phyloP scores from a whole-genome alignment of 2,329 filamentous ascomycete genomes.

The Cytospora piceicola region DNA sequence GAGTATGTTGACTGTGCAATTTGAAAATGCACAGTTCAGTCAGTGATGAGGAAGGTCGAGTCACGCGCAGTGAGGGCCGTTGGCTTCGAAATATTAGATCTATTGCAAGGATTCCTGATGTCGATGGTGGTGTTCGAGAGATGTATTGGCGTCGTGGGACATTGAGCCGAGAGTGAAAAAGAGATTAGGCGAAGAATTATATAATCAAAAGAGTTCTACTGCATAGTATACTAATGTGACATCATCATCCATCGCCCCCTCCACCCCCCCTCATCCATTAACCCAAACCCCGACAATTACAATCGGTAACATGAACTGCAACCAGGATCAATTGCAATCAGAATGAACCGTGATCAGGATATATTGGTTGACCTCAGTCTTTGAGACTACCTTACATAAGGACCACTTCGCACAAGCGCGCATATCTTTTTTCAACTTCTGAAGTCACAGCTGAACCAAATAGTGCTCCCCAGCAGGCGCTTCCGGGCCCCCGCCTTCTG shows the following conservation, averaged over 20 bases:
- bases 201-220: not conserved
- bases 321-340: too few relatives aligned
- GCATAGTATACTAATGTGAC: not conserved
- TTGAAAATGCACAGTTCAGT: slow-evolving; percentile 54
- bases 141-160: not conserved
- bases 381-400: too few relatives aligned
- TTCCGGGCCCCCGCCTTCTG: too few relatives aligned
- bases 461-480: too few relatives aligned
- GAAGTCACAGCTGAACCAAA: too few relatives aligned
- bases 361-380: too few relatives aligned
- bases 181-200: not conserved
- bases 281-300: too few relatives aligned
- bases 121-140: slow-evolving; percentile 20
- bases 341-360: too few relatives aligned
- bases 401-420: too few relatives aligned
- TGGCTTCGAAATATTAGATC: slow-evolving; percentile 12
- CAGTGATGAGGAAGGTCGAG: not conserved
- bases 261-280: too few relatives aligned
- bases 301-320: too few relatives aligned
- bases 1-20: slow-evolving; percentile 53
- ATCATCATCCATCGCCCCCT: not conserved
- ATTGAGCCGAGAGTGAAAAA: not conserved
- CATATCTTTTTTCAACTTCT: too few relatives aligned
- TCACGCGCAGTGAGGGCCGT: slow-evolving; percentile 13
- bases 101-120: slow-evolving; percentile 23